Evolutionary conservation across 179 eudicot species (phyloP).

Genomic region (Silene coronaria): DNA sequence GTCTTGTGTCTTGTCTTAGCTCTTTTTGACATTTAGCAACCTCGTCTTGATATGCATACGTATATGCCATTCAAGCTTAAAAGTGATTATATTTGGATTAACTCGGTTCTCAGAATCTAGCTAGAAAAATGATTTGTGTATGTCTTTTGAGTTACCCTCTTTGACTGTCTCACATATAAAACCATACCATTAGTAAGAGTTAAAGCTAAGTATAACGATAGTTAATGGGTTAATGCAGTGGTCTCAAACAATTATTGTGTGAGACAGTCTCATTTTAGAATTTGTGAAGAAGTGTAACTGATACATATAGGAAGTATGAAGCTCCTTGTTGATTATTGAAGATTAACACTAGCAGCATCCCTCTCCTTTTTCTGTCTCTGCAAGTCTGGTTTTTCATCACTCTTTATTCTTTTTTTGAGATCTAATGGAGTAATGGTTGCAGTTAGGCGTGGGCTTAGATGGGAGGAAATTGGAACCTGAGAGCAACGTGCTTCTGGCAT

Average conservation of each 20-base stretch:
- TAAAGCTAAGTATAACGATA: too few species aligned
- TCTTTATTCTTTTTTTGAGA: neutral
- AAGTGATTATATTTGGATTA: neutral
- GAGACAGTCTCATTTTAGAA: too few species aligned
- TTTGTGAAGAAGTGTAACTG: neutral
- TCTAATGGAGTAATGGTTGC: constrained; percentile 23
- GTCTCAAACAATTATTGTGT: too few species aligned
- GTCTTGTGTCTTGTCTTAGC: neutral
- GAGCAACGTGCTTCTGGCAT: constrained; percentile 94
- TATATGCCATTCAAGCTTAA: neutral
- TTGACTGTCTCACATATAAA: neutral
- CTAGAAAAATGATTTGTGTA: neutral
- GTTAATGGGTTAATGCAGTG: too few species aligned
- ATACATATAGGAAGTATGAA: neutral
- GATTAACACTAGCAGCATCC: neutral
- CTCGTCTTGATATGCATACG: neutral
- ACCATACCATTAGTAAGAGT: too few species aligned
- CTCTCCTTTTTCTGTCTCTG: neutral
- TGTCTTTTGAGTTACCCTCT: neutral
- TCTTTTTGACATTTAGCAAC: neutral
- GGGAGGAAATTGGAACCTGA: constrained; percentile 86
- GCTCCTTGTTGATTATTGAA: neutral
- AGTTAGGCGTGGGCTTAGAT: constrained; percentile 68
- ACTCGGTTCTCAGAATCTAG: neutral
- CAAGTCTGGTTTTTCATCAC: neutral